Evolutionary conservation across 148 eudicot species (phyloP), one percentile per base, ranked within the genome.

Genomic region (Rhododendron ovatum): DNA sequence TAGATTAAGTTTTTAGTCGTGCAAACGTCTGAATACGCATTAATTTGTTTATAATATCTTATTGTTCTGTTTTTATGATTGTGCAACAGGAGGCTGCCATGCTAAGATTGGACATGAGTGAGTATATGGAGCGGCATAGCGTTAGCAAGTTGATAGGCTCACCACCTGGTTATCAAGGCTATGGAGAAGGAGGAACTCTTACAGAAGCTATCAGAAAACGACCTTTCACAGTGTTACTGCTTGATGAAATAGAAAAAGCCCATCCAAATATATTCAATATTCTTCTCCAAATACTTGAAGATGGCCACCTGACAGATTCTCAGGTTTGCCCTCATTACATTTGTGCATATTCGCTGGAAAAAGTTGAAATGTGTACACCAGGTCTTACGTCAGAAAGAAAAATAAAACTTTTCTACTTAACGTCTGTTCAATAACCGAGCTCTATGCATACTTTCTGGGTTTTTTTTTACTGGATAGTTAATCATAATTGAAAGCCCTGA

Each of bases 31-130:
- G 22, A 50, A 3, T 61, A 15, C 57, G 26, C 83, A 43, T 53
- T 78, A 24, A 59, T 35, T 74, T 78, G n/a, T n/a, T 14, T 61
- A 10, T 79, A 30, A 7, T 67, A 53, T 28, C 26, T 53, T 51
- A 51, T 17, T 30, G 50, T 45, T 53, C 20, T 63, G 12, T 80
- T 86, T 7, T 71, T 71, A 45, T 83, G 35, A 5, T 22, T 45
- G 17, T 67, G 20, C 80, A 75, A 71, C 86, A 92, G 94, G 94
- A 91, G 88, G 76, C 89, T 33, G 90, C 93, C 82, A 92, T 91
- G 94, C 87, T 92, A 86, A 91, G 94, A 86, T 76, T 92, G 79
- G 94, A 92, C 86, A 92, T 92, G 94, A 92, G 92, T 86, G 94
- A 92, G 85, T 92, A 92, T 83, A 92, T 92, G 94, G 94, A 92